These are phyloP conservation scores for Pseudopithomyces chartarum DNA, from an alignment of 2,329 filamentous ascomycete species.

Conservation along the genomic window DNA sequence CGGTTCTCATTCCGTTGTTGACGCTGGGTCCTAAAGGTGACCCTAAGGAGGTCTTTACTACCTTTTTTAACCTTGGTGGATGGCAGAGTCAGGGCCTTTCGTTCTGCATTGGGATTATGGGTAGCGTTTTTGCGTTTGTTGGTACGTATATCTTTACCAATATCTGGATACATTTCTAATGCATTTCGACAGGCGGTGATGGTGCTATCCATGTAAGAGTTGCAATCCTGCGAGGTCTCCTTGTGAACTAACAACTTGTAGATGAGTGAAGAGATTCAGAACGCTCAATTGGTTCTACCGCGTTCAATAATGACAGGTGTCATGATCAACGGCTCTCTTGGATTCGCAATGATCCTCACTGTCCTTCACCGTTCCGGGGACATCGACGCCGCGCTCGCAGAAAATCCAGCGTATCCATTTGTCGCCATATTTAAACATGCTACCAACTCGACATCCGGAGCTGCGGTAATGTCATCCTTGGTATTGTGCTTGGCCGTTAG, in stretches of 20 bases:
- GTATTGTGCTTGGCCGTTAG: constrained; percentile 39
- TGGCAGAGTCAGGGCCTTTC: constrained; percentile 50
- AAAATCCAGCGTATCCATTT: constrained; percentile 49
- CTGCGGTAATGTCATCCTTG: constrained; percentile 50
- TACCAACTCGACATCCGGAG: constrained; percentile 36
- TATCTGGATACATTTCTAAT: neutral
- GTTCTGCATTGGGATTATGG: constrained; percentile 14
- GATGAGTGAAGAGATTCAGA: constrained; percentile 28
- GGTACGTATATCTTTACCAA: neutral
- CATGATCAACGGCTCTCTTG: constrained; percentile 41
- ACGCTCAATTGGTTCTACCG: constrained; percentile 29
- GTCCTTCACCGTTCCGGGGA: constrained; percentile 43
- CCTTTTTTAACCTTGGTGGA: constrained; percentile 51
- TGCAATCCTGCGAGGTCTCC: too few species aligned
- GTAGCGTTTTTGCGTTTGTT: neutral
- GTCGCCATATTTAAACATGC: constrained; percentile 54
- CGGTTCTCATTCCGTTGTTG: constrained; percentile 51
- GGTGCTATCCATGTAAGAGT: constrained; percentile 42
- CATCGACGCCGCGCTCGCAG: constrained; percentile 33
- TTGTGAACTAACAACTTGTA: constrained; percentile 26
- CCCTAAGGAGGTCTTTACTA: constrained; percentile 46
- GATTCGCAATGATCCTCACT: constrained; percentile 39
- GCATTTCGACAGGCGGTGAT: constrained; percentile 26
- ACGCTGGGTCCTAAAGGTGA: constrained; percentile 44
- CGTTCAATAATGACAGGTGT: constrained; percentile 40